Evolutionary conservation across 73 alveolate species (phyloP).

Genomic region (Symbiodinium natans): DNA sequence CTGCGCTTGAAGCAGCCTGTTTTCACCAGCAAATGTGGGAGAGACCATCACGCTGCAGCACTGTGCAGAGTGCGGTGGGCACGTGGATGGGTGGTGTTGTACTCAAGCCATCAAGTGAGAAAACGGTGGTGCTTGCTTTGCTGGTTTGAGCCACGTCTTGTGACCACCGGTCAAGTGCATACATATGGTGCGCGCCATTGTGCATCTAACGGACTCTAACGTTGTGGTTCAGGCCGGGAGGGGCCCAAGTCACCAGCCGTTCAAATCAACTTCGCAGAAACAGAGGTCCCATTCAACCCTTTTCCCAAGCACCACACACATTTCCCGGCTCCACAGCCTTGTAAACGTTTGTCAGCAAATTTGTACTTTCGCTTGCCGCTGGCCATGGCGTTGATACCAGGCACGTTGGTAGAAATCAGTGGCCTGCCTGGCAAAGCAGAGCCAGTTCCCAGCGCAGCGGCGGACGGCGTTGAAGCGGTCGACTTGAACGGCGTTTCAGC

Average conservation of each 20-base stretch:
- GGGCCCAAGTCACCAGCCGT: neutral
- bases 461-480: slow-evolving; percentile 33
- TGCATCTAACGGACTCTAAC: no score
- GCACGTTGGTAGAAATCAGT: slow-evolving; percentile 41
- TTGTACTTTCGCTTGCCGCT: no score
- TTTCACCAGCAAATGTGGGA: neutral
- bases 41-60: slow-evolving; percentile 22
- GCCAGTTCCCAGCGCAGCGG: slow-evolving; percentile 61
- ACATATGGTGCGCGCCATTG: no score
- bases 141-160: no score
- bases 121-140: neutral
- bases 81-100: neutral
- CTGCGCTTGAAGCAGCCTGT: neutral
- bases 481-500: slow-evolving; percentile 70
- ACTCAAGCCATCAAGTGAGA: neutral
- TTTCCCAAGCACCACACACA: neutral
- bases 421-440: slow-evolving; percentile 41
- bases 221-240: neutral
- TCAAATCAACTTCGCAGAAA: neutral
- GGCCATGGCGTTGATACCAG: neutral
- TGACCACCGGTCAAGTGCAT: no score
- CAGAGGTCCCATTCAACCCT: neutral
- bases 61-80: slow-evolving; percentile 17
- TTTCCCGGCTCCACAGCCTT: neutral
- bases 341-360: no score